Base-by-base conservation (phyloP, 1,284 basidiomycete genomes). In the Ustilago esculenta region DNA sequence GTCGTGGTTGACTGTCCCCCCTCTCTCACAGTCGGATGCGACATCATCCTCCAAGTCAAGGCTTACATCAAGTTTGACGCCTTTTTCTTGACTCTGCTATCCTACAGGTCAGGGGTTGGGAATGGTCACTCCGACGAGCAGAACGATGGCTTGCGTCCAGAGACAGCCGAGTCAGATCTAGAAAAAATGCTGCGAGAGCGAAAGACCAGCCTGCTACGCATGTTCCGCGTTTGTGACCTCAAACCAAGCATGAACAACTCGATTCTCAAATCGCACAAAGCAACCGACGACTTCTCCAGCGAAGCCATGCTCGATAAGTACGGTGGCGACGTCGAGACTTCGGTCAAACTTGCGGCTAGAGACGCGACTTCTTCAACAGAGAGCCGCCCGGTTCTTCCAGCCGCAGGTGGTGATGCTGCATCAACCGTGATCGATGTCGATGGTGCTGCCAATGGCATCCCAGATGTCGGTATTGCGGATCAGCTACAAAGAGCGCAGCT, bases 101-200 rank as follows among this genome's bases (percentile, higher is more conserved):
- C 36, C 18, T 18, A 46, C 14, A 39, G 44, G 18, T 6, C 34
- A 2, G 34, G 24, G 12, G 5, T 7, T 2, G 45, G 46, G 5
- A 35, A 34, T 5, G 18, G 39, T 5, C 25, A 40, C 4, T 23
- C 34, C 20, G 55, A 54, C 8, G 52, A 61, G 15, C 51, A 59
- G 34, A 58, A 58, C 29, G 56, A 65, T 10, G 61, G 36, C 2
- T 18, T 73, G 46, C 37, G 59, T 8, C 53, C 66, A 15, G 90
- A 91, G 81, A 89, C 89, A 0, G 84, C 87, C 43, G 92, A 94
- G 77, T 92, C 90, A 0, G 83, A 85, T 3, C 86, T 88, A 51
- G 92, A 94, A 82, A 87, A 88, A 65, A 82, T 82, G 15, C 84
- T 94, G n/a, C 86, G 91, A 30, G 88, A 90, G 76, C 85, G 92